phyloP scores from a whole-genome alignment of 2,329 filamentous ascomycete species.

The Hypoxylon sp. region DNA sequence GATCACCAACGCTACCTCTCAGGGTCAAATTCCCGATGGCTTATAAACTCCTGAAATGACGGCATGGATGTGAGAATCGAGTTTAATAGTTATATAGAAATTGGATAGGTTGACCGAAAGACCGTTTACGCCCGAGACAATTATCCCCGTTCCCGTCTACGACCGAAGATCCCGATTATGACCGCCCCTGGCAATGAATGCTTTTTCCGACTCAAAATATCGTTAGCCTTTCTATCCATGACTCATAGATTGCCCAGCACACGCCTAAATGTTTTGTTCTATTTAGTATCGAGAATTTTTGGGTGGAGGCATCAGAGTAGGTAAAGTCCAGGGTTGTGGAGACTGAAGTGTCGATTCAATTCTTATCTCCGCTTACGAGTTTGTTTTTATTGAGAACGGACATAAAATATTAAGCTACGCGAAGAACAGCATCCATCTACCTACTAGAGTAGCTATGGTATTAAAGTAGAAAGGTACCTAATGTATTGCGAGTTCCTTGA shows the following conservation, averaged over 20 bases:
- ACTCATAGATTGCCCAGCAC: neutral
- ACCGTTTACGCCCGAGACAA: conserved; percentile 6
- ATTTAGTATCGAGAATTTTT: neutral
- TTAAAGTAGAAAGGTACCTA: no score
- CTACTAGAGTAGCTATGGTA: no score
- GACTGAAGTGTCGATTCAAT: neutral
- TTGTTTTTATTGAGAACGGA: neutral
- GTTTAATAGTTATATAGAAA: neutral
- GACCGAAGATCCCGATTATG: conserved; percentile 12
- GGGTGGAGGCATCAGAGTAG: neutral
- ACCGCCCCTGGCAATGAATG: neutral
- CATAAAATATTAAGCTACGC: neutral
- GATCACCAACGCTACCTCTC: neutral
- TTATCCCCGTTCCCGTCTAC: conserved; percentile 25
- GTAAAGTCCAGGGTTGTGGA: neutral
- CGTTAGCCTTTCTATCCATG: neutral
- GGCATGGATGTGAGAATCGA: neutral
- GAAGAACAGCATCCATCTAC: no score
- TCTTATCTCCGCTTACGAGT: neutral
- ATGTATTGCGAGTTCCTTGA: no score
- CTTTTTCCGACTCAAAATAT: neutral
- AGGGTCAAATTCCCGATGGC: neutral
- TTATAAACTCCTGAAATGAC: neutral
- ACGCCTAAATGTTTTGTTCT: neutral
- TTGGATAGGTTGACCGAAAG: neutral